Conservation (phyloP, 2,329 filamentous ascomycete genomes). For the Akanthomyces muscarius region DNA sequence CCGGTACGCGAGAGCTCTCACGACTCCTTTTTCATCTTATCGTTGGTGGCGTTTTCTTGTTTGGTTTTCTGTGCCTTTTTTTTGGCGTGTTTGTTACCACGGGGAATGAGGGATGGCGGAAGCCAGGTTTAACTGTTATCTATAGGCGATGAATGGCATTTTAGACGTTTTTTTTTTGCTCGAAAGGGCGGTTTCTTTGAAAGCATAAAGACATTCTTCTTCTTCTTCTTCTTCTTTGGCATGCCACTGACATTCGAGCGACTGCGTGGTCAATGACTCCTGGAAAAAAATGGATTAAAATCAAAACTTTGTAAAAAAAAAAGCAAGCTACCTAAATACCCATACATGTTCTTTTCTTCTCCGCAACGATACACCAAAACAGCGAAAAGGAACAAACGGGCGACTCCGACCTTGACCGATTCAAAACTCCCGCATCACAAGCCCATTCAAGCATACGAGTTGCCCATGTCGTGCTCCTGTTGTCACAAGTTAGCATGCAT, state of each 20-base stretch:
- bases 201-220: neutral
- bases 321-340: neutral
- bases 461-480: conserved; percentile 64
- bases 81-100: neutral
- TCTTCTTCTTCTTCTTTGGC: neutral
- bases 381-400: neutral
- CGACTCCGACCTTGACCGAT: neutral
- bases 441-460: conserved; percentile 46
- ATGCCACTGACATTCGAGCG: neutral
- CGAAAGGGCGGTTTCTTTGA: neutral
- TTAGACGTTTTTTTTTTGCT: neutral
- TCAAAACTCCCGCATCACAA: conserved; percentile 6
- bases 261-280: neutral
- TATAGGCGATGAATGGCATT: neutral
- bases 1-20: neutral
- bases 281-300: neutral
- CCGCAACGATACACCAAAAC: neutral
- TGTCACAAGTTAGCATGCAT: neutral
- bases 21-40: conserved; percentile 8
- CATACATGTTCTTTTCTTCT: neutral
- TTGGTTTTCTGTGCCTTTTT: neutral
- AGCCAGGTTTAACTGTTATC: no score
- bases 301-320: neutral
- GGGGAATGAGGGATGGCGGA: neutral
- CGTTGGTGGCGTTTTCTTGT: conserved; percentile 22